Evolutionary conservation across 2,329 filamentous ascomycete genomes (phyloP).

Genomic region (Trichoderma sp.): DNA sequence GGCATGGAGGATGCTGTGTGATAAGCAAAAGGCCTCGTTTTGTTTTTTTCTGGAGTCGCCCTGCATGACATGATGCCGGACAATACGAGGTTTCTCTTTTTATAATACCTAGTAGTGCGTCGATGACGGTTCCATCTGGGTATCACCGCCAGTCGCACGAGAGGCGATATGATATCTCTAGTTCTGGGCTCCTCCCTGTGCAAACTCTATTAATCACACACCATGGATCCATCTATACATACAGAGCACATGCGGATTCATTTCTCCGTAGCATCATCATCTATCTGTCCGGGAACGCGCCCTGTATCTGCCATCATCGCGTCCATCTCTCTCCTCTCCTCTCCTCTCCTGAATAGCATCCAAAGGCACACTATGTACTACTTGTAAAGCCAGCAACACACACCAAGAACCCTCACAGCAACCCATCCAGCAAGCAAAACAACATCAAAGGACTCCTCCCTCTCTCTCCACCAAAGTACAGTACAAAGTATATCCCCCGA

Average conservation of each 20-base stretch:
- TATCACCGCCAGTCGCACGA: slow-evolving; percentile 15
- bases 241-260: background rate
- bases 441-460: background rate
- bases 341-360: background rate
- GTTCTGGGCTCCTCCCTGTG: background rate
- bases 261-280: background rate
- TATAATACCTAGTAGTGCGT: background rate
- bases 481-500: background rate
- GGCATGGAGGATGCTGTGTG: background rate
- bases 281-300: background rate
- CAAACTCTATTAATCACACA: background rate
- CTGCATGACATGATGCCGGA: background rate
- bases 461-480: background rate
- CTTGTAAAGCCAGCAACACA: background rate
- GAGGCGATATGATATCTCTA: background rate
- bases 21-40: background rate
- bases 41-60: background rate
- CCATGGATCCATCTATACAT: background rate
- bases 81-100: slow-evolving; percentile 1
- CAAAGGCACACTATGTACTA: background rate
- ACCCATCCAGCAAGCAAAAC: background rate
- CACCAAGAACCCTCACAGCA: background rate
- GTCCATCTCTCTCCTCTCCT: background rate
- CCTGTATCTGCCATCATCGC: background rate
- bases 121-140: background rate